Evolutionary conservation across 768 basidiomycete genomes (phyloP).

Genomic region (Lactarius psammicola): DNA sequence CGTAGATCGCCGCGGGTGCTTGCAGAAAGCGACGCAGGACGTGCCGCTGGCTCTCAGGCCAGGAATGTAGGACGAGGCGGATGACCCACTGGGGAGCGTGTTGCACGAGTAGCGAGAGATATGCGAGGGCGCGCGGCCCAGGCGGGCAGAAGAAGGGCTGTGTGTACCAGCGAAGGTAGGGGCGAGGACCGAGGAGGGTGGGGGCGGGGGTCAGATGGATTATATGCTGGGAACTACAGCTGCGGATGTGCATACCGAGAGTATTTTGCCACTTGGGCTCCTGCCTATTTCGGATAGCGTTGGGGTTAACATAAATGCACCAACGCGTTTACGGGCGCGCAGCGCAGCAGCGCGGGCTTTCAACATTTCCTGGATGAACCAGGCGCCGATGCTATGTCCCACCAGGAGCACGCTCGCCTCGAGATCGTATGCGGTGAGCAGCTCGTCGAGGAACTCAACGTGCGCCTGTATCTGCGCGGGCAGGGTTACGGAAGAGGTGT

Average conservation of each 20-base stretch:
- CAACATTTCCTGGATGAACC: conserved; percentile 57
- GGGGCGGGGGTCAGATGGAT: not conserved
- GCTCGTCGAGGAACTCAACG: conserved; percentile 51
- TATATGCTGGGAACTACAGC: not conserved
- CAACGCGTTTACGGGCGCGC: conserved; percentile 35
- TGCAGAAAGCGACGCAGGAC: conserved; percentile 50
- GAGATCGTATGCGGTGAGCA: conserved; percentile 53
- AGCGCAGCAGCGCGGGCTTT: conserved; percentile 55
- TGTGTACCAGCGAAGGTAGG: not conserved
- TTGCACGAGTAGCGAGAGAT: conserved; percentile 44
- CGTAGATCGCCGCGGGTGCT: conserved; percentile 51
- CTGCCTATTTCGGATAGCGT: conserved; percentile 60
- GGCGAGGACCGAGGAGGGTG: too few relatives aligned
- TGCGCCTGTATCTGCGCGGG: conserved; percentile 21
- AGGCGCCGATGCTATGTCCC: conserved; percentile 73
- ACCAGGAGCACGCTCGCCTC: conserved; percentile 45
- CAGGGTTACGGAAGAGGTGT: conserved; percentile 11
- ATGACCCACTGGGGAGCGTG: conserved; percentile 45
- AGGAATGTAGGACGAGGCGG: conserved; percentile 45
- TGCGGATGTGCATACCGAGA: conserved; percentile 48
- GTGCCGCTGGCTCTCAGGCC: conserved; percentile 47
- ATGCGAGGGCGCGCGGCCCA: conserved; percentile 44
- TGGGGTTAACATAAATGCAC: conserved; percentile 66
- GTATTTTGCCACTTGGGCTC: conserved; percentile 60
- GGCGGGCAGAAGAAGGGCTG: conserved; percentile 52